Evolutionary conservation across 225 moss, liverwort and hornwort species (phyloP).

Genomic region (Sphagnum contortum): DNA sequence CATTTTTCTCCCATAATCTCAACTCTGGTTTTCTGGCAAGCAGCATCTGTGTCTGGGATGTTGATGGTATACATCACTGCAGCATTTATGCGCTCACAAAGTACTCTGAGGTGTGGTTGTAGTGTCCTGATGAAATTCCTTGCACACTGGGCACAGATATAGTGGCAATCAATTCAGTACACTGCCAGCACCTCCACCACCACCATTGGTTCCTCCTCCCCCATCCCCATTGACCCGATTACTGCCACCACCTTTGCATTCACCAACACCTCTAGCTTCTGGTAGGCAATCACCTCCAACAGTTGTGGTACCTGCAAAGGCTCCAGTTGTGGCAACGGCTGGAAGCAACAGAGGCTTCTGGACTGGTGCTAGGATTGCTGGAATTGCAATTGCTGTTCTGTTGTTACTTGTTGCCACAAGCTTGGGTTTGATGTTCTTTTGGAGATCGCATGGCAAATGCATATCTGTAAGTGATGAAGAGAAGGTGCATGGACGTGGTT

Average conservation of each 20-base stretch:
- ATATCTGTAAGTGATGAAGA: constrained; percentile 9
- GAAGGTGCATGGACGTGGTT: constrained; percentile 16
- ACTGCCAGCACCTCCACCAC: constrained; percentile 45
- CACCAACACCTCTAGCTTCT: constrained; percentile 3
- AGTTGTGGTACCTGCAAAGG: constrained; percentile 3
- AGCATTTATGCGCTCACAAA: background rate
- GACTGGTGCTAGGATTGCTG: constrained; percentile 35
- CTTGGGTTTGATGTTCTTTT: constrained; percentile 17
- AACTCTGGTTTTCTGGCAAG: background rate
- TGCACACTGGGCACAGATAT: constrained; percentile 15
- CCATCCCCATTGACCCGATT: constrained; percentile 3
- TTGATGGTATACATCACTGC: background rate
- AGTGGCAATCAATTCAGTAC: constrained; percentile 47
- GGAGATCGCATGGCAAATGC: constrained; percentile 25
- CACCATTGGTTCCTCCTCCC: constrained; percentile 11
- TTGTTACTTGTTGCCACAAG: constrained; percentile 12
- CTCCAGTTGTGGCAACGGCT: constrained; percentile 7
- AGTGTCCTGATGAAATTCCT: background rate
- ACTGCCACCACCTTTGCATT: constrained; percentile 12
- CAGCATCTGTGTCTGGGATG: background rate
- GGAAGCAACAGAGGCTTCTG: constrained; percentile 21
- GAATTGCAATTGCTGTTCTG: constrained; percentile 19
- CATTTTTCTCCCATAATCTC: background rate
- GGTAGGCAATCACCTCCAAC: constrained; percentile 10
- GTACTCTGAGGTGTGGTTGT: too few species aligned